Evolutionary conservation across 73 alveolate species (phyloP), one percentile per base, ranked within the genome.

Genomic region (Uronychia binucleata): DNA sequence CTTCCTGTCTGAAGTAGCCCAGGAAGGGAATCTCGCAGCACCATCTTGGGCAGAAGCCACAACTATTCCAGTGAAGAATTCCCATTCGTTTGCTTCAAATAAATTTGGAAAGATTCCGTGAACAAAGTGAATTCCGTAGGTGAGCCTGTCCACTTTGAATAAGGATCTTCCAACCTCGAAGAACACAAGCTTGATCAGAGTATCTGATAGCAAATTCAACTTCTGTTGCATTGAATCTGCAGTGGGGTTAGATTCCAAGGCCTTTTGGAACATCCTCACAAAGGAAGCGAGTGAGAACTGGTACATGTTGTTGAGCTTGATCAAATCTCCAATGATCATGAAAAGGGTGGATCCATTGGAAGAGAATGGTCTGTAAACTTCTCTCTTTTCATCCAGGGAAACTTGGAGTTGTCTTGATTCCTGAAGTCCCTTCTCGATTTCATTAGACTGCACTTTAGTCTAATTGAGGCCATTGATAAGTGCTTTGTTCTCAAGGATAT

Each of bases 291-390:
- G 92, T 34, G 99, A 98, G 97, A 98, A 99, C 87, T 98, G 98
- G 84, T 99, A 99, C 99, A 99, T 99, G 89, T 99, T 99, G 87
- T 99, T 98, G 57, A 98, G 89, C 89, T 97, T 98, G 67, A 86
- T 85, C 77, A 99, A 93, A 84, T 97, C 99, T 77, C 96, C 97
- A 86, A 99, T 94, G 77, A 98, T 97, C 84, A 98, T 98, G 93
- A 98, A 99, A 67, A 99, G 89, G 31, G 97, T 88, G 5, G 99
- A 94, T 30, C 99, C 99, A 86, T 88, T 86, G 32, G 95, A 79
- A 30, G 99, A 99, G 85, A 99, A 93, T 26, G 98, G 94, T 83
- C 98, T 94, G 90, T 98, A 97, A 5, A 96, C 98, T 83, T 97
- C 96, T 91, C 99, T 98, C 90, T 99, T 96, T 90, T 96, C 87